phyloP scores from a whole-genome alignment of 345 rosid genomes.

The Zanthoxylum bungeanum region DNA sequence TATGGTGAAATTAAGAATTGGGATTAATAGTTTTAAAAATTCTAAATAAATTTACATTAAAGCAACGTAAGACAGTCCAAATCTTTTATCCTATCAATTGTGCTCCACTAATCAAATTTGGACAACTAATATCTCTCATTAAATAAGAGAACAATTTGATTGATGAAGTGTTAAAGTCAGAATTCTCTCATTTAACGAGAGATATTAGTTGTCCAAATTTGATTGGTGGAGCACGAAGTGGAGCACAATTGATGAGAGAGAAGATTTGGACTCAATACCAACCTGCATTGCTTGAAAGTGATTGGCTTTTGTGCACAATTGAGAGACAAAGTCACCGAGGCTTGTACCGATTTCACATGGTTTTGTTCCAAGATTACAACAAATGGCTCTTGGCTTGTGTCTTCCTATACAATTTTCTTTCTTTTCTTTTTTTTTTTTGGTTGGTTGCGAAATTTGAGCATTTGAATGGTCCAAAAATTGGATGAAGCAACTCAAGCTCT shows the following conservation, averaged over 20 bases:
- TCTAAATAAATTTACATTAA: not conserved
- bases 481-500: not conserved
- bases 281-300: slow-evolving; percentile 32
- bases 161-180: no score
- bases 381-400: slow-evolving; percentile 11
- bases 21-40: not conserved
- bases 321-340: slow-evolving; percentile 23
- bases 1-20: not conserved
- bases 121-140: no score
- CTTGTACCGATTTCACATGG: slow-evolving; percentile 34
- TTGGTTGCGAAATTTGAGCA: not conserved
- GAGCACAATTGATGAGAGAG: no score
- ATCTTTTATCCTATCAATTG: no score
- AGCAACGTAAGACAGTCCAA: slow-evolving; percentile 9
- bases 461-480: slow-evolving; percentile 1
- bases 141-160: no score
- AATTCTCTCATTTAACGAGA: no score
- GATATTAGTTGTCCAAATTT: no score
- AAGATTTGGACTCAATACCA: no score
- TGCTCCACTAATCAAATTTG: no score
- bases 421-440: no score
- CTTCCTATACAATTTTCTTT: not conserved
- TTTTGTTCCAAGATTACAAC: slow-evolving; percentile 23
- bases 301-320: slow-evolving; percentile 16
- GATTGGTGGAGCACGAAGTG: no score